Conservation (phyloP, 257 asterid genomes). For the Ocimum tenuiflorum region DNA sequence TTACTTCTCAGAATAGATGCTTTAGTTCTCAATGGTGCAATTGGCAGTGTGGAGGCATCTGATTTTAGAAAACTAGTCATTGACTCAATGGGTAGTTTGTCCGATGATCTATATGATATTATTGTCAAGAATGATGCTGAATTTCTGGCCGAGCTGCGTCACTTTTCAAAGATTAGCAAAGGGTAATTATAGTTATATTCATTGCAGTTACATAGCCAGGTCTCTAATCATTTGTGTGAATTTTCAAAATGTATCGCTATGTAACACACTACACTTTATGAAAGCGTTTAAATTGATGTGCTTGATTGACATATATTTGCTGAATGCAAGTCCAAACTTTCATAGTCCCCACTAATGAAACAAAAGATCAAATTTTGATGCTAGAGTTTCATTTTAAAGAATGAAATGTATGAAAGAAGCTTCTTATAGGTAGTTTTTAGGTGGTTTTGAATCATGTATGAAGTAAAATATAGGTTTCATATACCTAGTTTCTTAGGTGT, state of each 20-base stretch:
- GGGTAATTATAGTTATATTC: conserved; percentile 34
- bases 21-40: conserved; percentile 58
- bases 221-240: background rate
- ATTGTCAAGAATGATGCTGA: conserved; percentile 44
- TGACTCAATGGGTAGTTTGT: conserved; percentile 40
- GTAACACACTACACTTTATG: background rate
- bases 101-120: conserved; percentile 38
- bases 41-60: conserved; percentile 59
- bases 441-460: too few species aligned
- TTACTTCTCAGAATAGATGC: conserved; percentile 75
- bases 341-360: too few species aligned
- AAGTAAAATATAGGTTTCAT: background rate
- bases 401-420: too few species aligned
- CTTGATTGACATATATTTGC: too few species aligned
- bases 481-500: background rate
- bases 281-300: too few species aligned
- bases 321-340: too few species aligned
- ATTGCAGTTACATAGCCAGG: conserved; percentile 7
- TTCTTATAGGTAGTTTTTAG: too few species aligned
- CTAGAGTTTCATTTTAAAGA: too few species aligned
- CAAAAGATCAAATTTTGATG: too few species aligned
- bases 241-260: background rate
- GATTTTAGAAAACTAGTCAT: conserved; percentile 57
- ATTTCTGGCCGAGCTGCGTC: conserved; percentile 57
- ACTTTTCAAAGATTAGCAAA: conserved; percentile 33